Evolutionary conservation across 768 basidiomycete genomes (phyloP).

Genomic region (Boletus reticulatus): DNA sequence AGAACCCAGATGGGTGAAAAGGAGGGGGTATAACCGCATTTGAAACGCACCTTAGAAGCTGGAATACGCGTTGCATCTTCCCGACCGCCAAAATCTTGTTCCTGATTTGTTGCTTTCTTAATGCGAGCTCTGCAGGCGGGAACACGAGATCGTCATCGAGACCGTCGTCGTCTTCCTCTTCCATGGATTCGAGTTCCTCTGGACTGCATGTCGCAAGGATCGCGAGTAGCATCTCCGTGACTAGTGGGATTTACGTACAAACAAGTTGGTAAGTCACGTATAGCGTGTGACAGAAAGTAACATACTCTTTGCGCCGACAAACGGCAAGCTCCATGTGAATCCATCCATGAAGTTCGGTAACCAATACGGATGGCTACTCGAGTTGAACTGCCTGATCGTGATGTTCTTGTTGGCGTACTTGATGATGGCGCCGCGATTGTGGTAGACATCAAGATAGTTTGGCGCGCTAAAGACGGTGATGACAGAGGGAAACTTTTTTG

Average conservation of each 20-base stretch:
- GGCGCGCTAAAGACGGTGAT: conserved; percentile 99
- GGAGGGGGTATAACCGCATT: not conserved
- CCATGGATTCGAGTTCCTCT: conserved; percentile 77
- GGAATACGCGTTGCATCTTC: conserved; percentile 86
- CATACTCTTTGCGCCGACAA: conserved; percentile 96
- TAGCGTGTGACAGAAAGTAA: not conserved
- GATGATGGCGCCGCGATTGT: conserved; percentile 95
- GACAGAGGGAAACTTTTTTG: conserved; percentile 93
- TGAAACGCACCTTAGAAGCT: conserved; percentile 71
- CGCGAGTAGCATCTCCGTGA: conserved; percentile 96
- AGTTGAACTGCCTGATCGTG: conserved; percentile 89
- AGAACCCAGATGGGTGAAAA: not conserved
- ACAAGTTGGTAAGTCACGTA: not conserved
- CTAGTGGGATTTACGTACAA: conserved; percentile 37
- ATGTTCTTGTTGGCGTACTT: conserved; percentile 98
- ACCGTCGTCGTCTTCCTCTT: conserved; percentile 34
- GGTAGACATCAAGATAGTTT: conserved; percentile 96
- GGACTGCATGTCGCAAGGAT: conserved; percentile 91
- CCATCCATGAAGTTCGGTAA: conserved; percentile 98
- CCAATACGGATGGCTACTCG: conserved; percentile 86
- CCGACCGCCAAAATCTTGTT: conserved; percentile 94
- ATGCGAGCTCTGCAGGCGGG: conserved; percentile 43
- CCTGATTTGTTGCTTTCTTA: conserved; percentile 76
- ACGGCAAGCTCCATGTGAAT: conserved; percentile 98
- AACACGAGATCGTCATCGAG: conserved; percentile 27